Evolutionary conservation across 805 yeast species (phyloP).

Genomic region (Scheffersomyces ergatensis): DNA sequence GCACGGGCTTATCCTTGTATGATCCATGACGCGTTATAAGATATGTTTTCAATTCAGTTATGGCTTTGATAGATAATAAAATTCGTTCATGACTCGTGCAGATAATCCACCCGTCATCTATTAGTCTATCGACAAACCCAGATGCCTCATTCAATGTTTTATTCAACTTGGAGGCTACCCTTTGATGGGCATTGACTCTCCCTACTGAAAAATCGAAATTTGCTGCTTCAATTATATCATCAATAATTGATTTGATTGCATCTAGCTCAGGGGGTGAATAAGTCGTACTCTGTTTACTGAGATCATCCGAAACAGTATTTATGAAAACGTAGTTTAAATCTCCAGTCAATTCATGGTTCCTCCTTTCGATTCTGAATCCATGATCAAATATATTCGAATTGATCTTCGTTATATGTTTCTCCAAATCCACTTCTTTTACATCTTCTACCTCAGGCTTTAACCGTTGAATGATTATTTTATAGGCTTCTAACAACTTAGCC

Average conservation of each 20-base stretch:
- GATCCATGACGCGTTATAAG: constrained; percentile 43
- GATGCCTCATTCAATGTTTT: constrained; percentile 36
- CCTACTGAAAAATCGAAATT: constrained; percentile 34
- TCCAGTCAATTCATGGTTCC: constrained; percentile 32
- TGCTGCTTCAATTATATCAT: constrained; percentile 40
- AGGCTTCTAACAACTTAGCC: constrained; percentile 17
- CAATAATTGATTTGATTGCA: constrained; percentile 44
- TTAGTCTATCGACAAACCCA: constrained; percentile 35
- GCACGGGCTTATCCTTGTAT: constrained; percentile 10
- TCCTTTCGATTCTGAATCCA: constrained; percentile 44
- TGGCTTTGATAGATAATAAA: constrained; percentile 36
- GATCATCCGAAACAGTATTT: constrained; percentile 38
- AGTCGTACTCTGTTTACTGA: constrained; percentile 37
- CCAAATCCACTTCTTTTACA: constrained; percentile 1
- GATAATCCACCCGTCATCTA: constrained; percentile 56
- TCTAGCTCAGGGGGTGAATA: constrained; percentile 39
- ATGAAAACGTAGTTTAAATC: constrained; percentile 34
- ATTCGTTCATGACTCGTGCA: constrained; percentile 27
- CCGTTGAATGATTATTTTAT: constrained; percentile 13
- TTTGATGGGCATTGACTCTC: constrained; percentile 33
- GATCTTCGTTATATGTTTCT: constrained; percentile 22
- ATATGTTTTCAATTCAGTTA: constrained; percentile 48
- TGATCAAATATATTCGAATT: constrained; percentile 30
- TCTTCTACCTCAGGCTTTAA: constrained; percentile 5
- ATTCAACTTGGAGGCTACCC: constrained; percentile 18